Evolutionary conservation across 2,329 filamentous ascomycete species (phyloP), one percentile per base, ranked within the genome.

Genomic region (Stylonectria norvegica): DNA sequence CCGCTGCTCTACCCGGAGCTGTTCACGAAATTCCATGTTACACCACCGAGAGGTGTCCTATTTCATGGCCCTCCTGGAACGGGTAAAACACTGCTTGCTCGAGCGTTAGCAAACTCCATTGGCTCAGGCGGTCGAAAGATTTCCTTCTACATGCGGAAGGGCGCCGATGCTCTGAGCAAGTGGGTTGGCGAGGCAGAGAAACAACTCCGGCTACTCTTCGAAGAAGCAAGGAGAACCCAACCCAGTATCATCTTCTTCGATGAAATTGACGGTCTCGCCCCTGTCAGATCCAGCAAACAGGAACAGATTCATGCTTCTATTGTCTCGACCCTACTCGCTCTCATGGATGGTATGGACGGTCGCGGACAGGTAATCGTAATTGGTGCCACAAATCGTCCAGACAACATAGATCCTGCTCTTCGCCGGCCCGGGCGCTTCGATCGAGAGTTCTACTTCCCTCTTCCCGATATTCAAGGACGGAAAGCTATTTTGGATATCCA

Each of bases 181-280:
- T 98, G 93, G 93, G 93, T 98, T 37, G 93, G 93, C 60, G 93
- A 98, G 66, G 93, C 94, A 8, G 93, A 98, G 67, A 85, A 91
- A 66, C 93, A 98, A 62, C 78, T 98, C 38, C 83, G 93, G 32
- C 70, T 97, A 42, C 75, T 98, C 5, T 98, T 98, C 50, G 93
- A 97, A 56, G 93, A 98, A 66, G 93, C 93, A 12, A 79, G 91
- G 47, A 93, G 89, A 63, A 97, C 86, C 2, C 93, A 98, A 59
- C 93, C 93, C 0, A 97, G 91, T 63, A 98, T 98, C 65, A 98
- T 98, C 63, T 98, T 98, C 71, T 97, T 98, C 55, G 93, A 98
- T 62, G 93, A 98, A 64, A 98, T 98, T 53, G 93, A 98, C 67
- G 93, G 93, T 40, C 75, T 98, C 49, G 93, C 93, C 3, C 94